Base-by-base conservation (phyloP, 2,329 filamentous ascomycete genomes). In the Aspergillus sp. region DNA sequence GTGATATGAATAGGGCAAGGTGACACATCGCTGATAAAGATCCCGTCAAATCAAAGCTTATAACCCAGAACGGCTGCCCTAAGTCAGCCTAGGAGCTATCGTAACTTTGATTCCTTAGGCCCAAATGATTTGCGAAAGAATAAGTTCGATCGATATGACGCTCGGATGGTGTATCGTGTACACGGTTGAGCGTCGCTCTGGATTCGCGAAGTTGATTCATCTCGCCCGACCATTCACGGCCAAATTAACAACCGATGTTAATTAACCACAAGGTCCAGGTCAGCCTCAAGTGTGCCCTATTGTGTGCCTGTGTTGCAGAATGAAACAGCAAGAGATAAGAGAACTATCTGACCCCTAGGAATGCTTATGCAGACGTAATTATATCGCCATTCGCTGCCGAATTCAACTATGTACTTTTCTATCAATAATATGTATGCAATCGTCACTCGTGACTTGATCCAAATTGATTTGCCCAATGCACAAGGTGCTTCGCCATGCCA, bases 211-310 rank as follows among this genome's bases (percentile, higher is more conserved):
- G 98, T 65, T 86, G 85, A 72, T 95, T 95, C 82, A 98, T 96
- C 71, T 98, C 93, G 34, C 84, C 85, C 91, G 91, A 97, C 67
- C 93, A 98, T 70, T 98, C 91, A 43, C 93, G 81, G 3, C 91
- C 91, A 85, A 88, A 97, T 67, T 95, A 86, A 65, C 93, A 98
- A 3, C 93, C 93, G 4, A 93, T 97, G 68, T 96, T 98, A 19
- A 19, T 19, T 19, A 59, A 98, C 91, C 41, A 97, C 58, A 61
- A 98, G 96, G 66, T 98, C 93, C 29, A 88, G 81, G 49, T 94
- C 89, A 38, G 80, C 76, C 67, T 93, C 19, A 19, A 19, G 19
- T 19, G 19, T 19, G 19, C 19, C 19, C 19, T 19, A 19, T 19
- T 19, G 19, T 19, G 19, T 19, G 19, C 19, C 19, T 19, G 19